These are phyloP conservation scores for Myxozyma lipomycoides DNA, from an alignment of 805 yeast genomes.

Conservation along the genomic window DNA sequence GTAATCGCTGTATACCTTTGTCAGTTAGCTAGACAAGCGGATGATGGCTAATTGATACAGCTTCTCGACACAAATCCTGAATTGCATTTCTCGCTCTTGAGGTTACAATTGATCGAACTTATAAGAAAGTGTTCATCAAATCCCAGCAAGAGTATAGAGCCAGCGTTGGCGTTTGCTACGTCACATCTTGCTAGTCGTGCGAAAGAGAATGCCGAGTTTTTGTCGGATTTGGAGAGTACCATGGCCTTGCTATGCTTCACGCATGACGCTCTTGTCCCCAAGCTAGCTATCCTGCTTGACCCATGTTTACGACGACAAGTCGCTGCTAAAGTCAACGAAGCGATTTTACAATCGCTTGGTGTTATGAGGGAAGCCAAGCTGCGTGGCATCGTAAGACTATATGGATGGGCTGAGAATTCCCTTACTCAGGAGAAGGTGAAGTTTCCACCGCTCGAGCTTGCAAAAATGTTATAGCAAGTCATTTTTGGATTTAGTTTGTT, in stretches of 20 bases:
- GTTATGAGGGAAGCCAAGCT: constrained; percentile 39
- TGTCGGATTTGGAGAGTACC: constrained; percentile 72
- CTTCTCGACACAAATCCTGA: constrained; percentile 59
- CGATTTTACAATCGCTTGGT: constrained; percentile 48
- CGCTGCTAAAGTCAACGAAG: constrained; percentile 65
- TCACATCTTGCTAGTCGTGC: constrained; percentile 52
- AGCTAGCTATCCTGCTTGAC: constrained; percentile 54
- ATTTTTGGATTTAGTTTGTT: background rate
- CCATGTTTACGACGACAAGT: constrained; percentile 59
- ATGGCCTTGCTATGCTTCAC: constrained; percentile 71
- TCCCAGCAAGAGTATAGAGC: constrained; percentile 22
- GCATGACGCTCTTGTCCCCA: constrained; percentile 36
- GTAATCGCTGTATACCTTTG: background rate
- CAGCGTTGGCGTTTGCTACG: constrained; percentile 39
- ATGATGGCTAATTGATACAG: constrained; percentile 2
- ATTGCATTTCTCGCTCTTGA: constrained; percentile 66
- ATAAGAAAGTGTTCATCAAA: constrained; percentile 50
- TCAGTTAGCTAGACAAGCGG: background rate
- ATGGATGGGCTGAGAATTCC: constrained; percentile 60
- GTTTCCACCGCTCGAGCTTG: constrained; percentile 15
- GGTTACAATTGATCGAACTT: constrained; percentile 75
- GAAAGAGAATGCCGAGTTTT: constrained; percentile 49
- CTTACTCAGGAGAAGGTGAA: constrained; percentile 30
- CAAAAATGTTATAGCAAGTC: constrained; percentile 2
- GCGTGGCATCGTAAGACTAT: constrained; percentile 54